These are phyloP conservation scores for Umbelopsis vinacea DNA, from an alignment of 192 early-diverging fungal genomes.

Conservation along the genomic window DNA sequence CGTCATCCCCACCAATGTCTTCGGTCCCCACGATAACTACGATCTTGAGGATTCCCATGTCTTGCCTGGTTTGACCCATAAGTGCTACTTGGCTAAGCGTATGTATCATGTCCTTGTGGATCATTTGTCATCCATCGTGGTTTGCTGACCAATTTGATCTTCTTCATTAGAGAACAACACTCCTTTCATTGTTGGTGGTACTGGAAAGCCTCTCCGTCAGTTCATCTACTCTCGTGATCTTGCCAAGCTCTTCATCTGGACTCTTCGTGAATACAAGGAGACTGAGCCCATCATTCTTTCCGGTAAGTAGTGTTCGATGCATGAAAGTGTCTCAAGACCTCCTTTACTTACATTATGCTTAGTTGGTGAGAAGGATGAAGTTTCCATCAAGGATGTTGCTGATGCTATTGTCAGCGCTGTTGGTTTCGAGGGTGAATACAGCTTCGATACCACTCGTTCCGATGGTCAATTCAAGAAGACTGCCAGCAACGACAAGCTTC, in stretches of 20 bases:
- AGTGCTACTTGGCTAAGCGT: conserved; percentile 83
- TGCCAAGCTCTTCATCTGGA: conserved; percentile 81
- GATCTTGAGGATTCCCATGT: conserved; percentile 80
- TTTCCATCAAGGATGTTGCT: conserved; percentile 78
- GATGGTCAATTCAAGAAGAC: conserved; percentile 89
- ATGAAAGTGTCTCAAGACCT: neutral
- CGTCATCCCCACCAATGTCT: conserved; percentile 83
- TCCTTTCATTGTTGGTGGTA: conserved; percentile 76
- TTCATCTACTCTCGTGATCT: conserved; percentile 85
- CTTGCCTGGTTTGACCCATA: conserved; percentile 80
- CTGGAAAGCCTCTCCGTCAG: conserved; percentile 78
- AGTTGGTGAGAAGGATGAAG: conserved; percentile 79
- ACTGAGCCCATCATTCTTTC: conserved; percentile 82
- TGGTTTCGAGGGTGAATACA: conserved; percentile 66
- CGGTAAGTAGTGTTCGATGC: conserved; percentile 48
- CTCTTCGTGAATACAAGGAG: conserved; percentile 78
- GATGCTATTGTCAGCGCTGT: conserved; percentile 74
- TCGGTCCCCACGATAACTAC: conserved; percentile 83
- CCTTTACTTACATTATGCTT: neutral
- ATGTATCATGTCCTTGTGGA: conserved; percentile 21
- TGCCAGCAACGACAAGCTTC: conserved; percentile 79
- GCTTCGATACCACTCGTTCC: conserved; percentile 71
- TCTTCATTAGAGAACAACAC: conserved; percentile 61
- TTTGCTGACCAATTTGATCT: neutral
- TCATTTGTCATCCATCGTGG: neutral